These are phyloP conservation scores for Candida orba DNA, from an alignment of 805 yeast species.

Conservation along the genomic window DNA sequence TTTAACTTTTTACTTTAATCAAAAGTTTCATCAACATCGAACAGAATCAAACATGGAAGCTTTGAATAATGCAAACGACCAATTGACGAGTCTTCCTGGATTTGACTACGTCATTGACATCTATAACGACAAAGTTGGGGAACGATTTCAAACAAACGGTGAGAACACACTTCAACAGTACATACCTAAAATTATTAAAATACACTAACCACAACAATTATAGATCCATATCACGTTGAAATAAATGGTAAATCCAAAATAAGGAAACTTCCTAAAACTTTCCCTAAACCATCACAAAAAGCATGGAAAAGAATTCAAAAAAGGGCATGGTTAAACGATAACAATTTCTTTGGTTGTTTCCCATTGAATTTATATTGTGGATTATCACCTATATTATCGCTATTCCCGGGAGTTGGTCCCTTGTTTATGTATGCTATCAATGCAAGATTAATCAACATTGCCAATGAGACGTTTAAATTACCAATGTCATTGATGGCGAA, in stretches of 20 bases:
- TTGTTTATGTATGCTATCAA: constrained; percentile 73
- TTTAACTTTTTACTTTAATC: no score
- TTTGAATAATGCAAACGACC: constrained; percentile 18
- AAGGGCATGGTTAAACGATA: constrained; percentile 84
- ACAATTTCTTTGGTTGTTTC: constrained; percentile 73
- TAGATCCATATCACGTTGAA: constrained; percentile 56
- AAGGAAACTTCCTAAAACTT: constrained; percentile 52
- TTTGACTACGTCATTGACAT: constrained; percentile 46
- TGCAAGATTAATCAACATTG: constrained; percentile 54
- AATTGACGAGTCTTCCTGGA: constrained; percentile 49
- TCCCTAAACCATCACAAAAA: constrained; percentile 51
- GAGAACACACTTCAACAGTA: no score
- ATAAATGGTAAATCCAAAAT: constrained; percentile 47
- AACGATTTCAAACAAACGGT: constrained; percentile 49
- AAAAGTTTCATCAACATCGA: neutral
- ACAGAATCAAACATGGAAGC: constrained; percentile 13
- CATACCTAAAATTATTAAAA: no score
- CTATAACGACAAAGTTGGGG: constrained; percentile 62
- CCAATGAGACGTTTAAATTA: constrained; percentile 47
- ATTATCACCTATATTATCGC: constrained; percentile 61
- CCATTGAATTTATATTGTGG: constrained; percentile 75
- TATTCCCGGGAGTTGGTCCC: constrained; percentile 85
- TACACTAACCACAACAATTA: neutral
- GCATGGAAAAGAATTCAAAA: constrained; percentile 68
- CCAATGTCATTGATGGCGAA: constrained; percentile 57